Percentiles rank a stretch among this genome's conserved stretches.
Evolutionary conservation across 305 asterid genomes (phyloP).

Genomic region (Ilex paraguariensis): DNA sequence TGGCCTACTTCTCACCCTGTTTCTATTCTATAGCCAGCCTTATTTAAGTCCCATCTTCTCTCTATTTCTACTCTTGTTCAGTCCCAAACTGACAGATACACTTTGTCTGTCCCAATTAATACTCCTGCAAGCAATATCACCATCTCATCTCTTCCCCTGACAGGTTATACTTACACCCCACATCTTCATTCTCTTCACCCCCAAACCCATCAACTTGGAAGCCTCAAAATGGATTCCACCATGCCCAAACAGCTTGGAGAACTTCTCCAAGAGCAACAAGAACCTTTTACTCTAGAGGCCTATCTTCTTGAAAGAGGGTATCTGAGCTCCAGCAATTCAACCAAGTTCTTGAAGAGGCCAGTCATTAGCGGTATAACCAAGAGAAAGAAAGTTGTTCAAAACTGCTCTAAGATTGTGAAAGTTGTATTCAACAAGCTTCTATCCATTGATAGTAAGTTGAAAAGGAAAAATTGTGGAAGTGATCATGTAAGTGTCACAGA

Average conservation of each 20-base stretch:
- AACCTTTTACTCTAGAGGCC: slow-evolving; percentile 57
- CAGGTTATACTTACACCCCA: slow-evolving; percentile 3
- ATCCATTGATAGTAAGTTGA: slow-evolving; percentile 8
- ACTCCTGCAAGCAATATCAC: background rate
- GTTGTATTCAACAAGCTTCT: slow-evolving; percentile 29
- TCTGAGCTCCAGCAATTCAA: slow-evolving; percentile 9
- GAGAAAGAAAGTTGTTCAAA: slow-evolving; percentile 25
- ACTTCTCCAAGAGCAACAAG: slow-evolving; percentile 68
- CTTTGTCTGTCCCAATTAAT: slow-evolving; percentile 20
- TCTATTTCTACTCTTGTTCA: slow-evolving; percentile 9
- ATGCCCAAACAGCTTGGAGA: slow-evolving; percentile 45
- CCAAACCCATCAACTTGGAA: background rate
- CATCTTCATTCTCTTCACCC: slow-evolving; percentile 9
- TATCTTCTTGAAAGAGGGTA: slow-evolving; percentile 67
- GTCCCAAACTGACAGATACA: slow-evolving; percentile 19
- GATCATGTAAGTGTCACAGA: background rate
- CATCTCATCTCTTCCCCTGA: background rate
- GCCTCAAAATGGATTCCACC: slow-evolving; percentile 6
- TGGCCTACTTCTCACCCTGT: no score
- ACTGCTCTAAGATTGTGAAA: slow-evolving; percentile 38
- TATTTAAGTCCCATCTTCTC: slow-evolving; percentile 18
- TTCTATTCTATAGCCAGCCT: slow-evolving; percentile 19
- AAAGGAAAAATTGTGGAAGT: slow-evolving; percentile 16
- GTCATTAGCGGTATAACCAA: slow-evolving; percentile 22
- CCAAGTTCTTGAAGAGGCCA: slow-evolving; percentile 23